Conservation (phyloP, 768 basidiomycete species). For the Daedalea quercina region DNA sequence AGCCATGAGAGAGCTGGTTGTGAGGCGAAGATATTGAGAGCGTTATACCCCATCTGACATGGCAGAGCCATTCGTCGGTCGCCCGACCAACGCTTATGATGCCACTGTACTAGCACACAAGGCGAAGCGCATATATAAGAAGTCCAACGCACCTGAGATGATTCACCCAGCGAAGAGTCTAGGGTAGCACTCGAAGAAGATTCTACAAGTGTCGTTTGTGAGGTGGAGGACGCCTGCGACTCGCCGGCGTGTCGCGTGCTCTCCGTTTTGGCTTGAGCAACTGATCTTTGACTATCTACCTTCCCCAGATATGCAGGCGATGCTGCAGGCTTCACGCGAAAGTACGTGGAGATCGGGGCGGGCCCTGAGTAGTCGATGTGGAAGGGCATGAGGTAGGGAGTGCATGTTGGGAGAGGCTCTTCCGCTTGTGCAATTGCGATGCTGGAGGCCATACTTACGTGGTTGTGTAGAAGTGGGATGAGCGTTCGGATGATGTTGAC, state of each 20-base stretch:
- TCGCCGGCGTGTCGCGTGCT: background rate
- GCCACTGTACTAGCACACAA: too few species aligned
- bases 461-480: too few species aligned
- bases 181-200: constrained; percentile 2
- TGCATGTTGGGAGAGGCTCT: constrained; percentile 30
- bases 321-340: constrained; percentile 43
- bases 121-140: too few species aligned
- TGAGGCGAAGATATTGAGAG: too few species aligned
- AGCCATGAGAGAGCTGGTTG: too few species aligned
- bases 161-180: background rate
- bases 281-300: constrained; percentile 7
- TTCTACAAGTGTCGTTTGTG: constrained; percentile 8
- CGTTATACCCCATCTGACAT: too few species aligned
- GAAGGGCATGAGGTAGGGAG: constrained; percentile 79
- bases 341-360: constrained; percentile 70
- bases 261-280: constrained; percentile 6
- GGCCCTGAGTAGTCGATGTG: constrained; percentile 64
- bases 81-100: too few species aligned
- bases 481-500: too few species aligned
- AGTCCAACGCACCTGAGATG: background rate
- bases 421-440: constrained; percentile 1
- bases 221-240: constrained; percentile 6
- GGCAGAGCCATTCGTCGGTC: too few species aligned
- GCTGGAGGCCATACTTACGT: background rate
- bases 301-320: constrained; percentile 8